Base-by-base conservation (phyloP, 495 filamentous ascomycete species). In the Aspergillus carlsbadensis region DNA sequence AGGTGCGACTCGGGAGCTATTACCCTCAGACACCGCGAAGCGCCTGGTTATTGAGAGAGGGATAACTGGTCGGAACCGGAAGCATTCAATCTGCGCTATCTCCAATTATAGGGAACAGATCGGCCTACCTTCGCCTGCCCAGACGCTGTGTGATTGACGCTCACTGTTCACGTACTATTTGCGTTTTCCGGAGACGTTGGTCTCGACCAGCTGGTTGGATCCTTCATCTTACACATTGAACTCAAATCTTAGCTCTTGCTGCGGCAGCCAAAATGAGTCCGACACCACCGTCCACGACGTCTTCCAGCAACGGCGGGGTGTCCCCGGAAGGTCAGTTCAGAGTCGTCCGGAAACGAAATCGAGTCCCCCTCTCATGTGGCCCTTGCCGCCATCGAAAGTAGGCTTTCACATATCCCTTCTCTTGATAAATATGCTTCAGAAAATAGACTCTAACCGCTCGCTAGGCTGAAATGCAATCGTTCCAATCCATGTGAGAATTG, bases 331-430 rank as follows among this genome's bases (percentile, higher is more conserved):
- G 84, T 35, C 87, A 92, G 63, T 97, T 88, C 64, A 85, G 91
- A 57, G 87, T 98, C 35, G 89, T 97, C 49, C 86, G 93, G 60
- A 96, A 96, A 74, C 84, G 94, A 67, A 99, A 99, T 62, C 81
- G 94, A 54, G 89, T 99, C 14, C 94, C 94, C 29, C 79, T 99
- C 37, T 96, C 92, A 41, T 99, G 94, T 69, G 94, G 84, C 53
- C 92, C 94, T 20, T 99, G 94, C 69, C 81, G 94, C 63, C 87
- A 92, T 65, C 84, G 94, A 79, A 98, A 98, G 94, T 96, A 79
- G 81, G 89, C 65, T 42, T 56, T 57, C 50, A 31, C 33, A 56
- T 26, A 56, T 58, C 22, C 18, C 40, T 56, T 60, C 75, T 55
- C 54, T 20, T 36, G 40, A 50, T 59, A 77, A n/a, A n/a, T n/a